A percentile compares a stretch with the other conserved stretches of the same genome.
These are phyloP conservation scores for Aspergillus fumigatiaffinis DNA, from an alignment of 2,329 filamentous ascomycete genomes.

Conservation along the genomic window DNA sequence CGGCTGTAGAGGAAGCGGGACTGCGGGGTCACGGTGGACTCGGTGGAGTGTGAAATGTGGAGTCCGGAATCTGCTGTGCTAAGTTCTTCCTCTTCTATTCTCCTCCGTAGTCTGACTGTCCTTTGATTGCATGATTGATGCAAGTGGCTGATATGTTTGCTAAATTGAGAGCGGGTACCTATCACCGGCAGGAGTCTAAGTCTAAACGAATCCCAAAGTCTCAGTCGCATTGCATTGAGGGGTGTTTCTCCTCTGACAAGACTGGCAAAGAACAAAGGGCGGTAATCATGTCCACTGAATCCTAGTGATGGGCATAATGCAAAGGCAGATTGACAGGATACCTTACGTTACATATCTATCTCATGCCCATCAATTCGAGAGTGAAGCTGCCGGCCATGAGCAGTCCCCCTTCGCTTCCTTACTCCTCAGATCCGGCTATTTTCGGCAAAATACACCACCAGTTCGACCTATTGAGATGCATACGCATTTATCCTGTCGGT, in stretches of 20 bases:
- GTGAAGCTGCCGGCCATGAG: background rate
- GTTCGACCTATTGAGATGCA: background rate
- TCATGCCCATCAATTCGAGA: background rate
- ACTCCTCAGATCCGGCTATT: background rate
- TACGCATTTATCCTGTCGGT: background rate
- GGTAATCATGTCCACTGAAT: background rate
- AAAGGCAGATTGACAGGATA: background rate
- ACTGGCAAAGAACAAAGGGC: background rate
- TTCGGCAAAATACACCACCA: background rate
- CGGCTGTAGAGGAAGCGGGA: background rate
- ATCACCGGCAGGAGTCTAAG: too few species aligned
- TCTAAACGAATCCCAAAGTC: background rate
- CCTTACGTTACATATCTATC: background rate
- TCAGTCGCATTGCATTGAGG: too few species aligned
- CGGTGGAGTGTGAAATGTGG: background rate
- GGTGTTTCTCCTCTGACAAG: background rate
- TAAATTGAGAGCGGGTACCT: background rate
- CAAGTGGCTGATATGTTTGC: background rate
- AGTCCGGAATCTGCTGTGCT: background rate
- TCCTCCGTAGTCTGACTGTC: background rate
- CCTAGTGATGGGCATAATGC: background rate
- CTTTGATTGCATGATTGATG: background rate
- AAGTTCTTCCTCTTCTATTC: background rate
- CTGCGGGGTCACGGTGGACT: background rate
- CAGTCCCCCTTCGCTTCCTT: background rate